These are phyloP conservation scores for Acacia concinna DNA, from an alignment of 331 rosid genomes.

Conservation along the genomic window DNA sequence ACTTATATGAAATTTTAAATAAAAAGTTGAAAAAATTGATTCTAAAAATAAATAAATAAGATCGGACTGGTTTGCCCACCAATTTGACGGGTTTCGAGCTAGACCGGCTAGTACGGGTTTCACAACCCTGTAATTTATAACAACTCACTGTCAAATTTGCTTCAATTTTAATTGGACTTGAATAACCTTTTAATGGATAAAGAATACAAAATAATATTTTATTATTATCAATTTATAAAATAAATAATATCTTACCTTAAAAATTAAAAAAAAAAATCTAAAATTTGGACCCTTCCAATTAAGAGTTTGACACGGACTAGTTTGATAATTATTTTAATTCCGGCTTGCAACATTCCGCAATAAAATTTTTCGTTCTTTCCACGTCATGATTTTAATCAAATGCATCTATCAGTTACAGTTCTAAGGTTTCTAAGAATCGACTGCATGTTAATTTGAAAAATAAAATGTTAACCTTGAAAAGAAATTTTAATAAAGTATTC, in stretches of 20 bases:
- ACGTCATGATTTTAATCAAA: background rate
- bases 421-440: background rate
- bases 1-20: too few species aligned
- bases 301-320: background rate
- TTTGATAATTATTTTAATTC: background rate
- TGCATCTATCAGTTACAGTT: background rate
- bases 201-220: background rate
- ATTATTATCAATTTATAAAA: background rate
- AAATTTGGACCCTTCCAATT: background rate
- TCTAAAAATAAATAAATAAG: too few species aligned
- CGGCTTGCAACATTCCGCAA: background rate
- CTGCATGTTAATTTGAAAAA: background rate
- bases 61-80: too few species aligned
- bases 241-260: background rate
- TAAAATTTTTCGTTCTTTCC: background rate
- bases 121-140: too few species aligned
- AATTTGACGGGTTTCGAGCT: too few species aligned
- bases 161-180: background rate
- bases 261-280: background rate
- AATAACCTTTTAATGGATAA: background rate
- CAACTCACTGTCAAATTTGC: background rate
- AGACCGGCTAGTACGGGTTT: too few species aligned
- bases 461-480: background rate
- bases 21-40: too few species aligned
- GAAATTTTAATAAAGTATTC: background rate